phyloP scores from a whole-genome alignment of 192 early-diverging fungal species.

The Podochytrium sp. region DNA sequence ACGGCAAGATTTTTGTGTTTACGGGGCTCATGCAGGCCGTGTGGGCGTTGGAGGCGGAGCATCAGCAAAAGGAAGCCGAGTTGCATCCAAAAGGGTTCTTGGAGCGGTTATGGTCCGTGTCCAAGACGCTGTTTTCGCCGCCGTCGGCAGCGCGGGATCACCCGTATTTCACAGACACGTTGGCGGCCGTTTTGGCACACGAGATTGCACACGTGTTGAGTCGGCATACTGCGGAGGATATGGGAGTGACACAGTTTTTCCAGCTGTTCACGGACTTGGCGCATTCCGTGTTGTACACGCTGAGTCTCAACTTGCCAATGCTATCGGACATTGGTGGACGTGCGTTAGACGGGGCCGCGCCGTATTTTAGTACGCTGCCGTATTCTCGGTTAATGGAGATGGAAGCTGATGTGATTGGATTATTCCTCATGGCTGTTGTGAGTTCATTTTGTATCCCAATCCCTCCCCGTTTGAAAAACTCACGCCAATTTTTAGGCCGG shows the following conservation, averaged over 20 bases:
- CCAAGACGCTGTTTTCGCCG: neutral
- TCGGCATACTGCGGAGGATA: constrained; percentile 40
- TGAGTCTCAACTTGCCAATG: constrained; percentile 46
- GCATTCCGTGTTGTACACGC: constrained; percentile 44
- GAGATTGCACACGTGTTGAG: constrained; percentile 47
- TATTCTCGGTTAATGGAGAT: constrained; percentile 52
- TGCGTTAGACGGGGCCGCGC: constrained; percentile 32
- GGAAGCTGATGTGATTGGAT: constrained; percentile 52
- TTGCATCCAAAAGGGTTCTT: neutral
- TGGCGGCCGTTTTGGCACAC: constrained; percentile 46
- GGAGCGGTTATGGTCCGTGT: neutral
- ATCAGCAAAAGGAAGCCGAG: neutral
- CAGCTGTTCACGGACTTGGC: constrained; percentile 34
- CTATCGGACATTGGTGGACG: constrained; percentile 43
- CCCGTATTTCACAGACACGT: constrained; percentile 28
- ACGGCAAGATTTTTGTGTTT: constrained; percentile 52
- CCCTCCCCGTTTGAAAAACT: neutral
- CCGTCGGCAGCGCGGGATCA: neutral
- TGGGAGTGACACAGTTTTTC: constrained; percentile 33
- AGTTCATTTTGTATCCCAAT: too few species aligned
- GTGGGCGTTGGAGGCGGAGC: neutral
- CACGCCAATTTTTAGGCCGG: constrained; percentile 13
- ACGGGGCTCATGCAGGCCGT: constrained; percentile 37
- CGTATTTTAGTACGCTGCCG: constrained; percentile 38
- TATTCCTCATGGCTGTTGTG: constrained; percentile 49